A percentile compares a stretch with the other conserved stretches of the same genome.
phyloP scores from a whole-genome alignment of 2,329 filamentous ascomycete species.

The Laburnicola sp. region DNA sequence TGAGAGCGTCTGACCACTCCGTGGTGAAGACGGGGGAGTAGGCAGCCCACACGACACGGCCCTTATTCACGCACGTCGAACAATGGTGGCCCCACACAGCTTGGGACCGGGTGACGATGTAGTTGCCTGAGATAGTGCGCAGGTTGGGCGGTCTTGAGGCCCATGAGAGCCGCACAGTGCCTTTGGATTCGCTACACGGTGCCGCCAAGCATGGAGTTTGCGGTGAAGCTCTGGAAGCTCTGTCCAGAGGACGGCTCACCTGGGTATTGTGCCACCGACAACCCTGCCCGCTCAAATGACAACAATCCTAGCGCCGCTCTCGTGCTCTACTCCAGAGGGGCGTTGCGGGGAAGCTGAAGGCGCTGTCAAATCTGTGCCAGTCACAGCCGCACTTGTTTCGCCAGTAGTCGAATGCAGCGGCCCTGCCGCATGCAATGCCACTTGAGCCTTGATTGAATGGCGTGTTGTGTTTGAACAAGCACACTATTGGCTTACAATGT shows the following conservation, averaged over 20 bases:
- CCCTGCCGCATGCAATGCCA: neutral
- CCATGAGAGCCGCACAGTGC: slow-evolving; percentile 9
- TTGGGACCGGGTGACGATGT: slow-evolving; percentile 4
- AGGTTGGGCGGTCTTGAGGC: slow-evolving; percentile 9
- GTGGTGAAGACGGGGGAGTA: slow-evolving; percentile 11
- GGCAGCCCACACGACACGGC: slow-evolving; percentile 6
- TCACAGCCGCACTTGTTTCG: neutral
- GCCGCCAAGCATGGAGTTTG: slow-evolving; percentile 19
- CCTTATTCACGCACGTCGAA: slow-evolving; percentile 12
- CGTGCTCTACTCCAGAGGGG: neutral
- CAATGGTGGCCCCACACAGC: slow-evolving; percentile 14
- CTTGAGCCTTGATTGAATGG: neutral
- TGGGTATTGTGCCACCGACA: slow-evolving; percentile 1
- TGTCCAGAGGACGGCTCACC: slow-evolving; percentile 1
- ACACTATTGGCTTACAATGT: neutral
- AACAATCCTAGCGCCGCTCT: neutral
- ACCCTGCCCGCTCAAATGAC: neutral
- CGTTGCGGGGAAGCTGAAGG: neutral
- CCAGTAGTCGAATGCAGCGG: neutral
- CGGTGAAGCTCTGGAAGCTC: slow-evolving; percentile 1
- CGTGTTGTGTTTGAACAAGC: neutral
- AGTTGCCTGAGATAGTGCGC: slow-evolving; percentile 10
- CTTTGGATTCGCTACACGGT: slow-evolving; percentile 9
- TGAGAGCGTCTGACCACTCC: slow-evolving; percentile 21
- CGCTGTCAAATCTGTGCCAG: neutral